Base-by-base conservation (phyloP, 2,329 filamentous ascomycete genomes). In the Fusarium protoensiforme region DNA sequence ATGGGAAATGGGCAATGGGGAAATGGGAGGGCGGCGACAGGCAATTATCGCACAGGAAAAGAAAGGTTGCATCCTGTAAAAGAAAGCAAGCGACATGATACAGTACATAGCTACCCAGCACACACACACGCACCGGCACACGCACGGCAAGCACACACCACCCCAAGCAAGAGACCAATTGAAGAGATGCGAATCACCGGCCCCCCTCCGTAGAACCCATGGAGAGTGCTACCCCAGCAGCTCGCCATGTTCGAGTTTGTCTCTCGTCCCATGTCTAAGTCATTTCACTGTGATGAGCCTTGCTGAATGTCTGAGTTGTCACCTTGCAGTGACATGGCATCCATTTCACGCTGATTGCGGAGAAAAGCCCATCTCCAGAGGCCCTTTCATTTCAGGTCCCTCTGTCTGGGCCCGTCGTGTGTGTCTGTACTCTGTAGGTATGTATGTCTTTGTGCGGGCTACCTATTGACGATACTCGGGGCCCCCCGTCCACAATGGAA, bases 51-150 rank as follows among this genome's bases (percentile, higher is more conserved):
- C 62, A n/a, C 24, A 46, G 33, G 61, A 69, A 72, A 70, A 53
- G 54, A 29, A 57, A 64, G 13, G 61, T 36, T 66, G 53, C 65
- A 69, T 51, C 46, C 46, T 43, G 41, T 61, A 54, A 51, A 54
- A 57, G 65, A 39, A 60, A 36, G 65, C 56, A 69, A 65, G 69
- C 68, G 41, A 57, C 61, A 65, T 61, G 56, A 38, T 43, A 35
- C 22, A 29, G n/a, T 35, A 14, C 35, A 38, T 18, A 36, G 35
- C 16, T 18, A 18, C 33, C 36, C 3, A 48, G 14, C 16, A 24
- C 24, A 18, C 29, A 33, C 27, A 27, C 14, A 33, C 51, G 10
- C 41, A 24, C 46, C 46, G 46, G 46, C 46, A 51, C 46, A 56
- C 31, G 29, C 51, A 33, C 31, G 51, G 51, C 29, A 56, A 56